Conservation (phyloP, 208 protist species). For the Wallacemonas rigidus region DNA sequence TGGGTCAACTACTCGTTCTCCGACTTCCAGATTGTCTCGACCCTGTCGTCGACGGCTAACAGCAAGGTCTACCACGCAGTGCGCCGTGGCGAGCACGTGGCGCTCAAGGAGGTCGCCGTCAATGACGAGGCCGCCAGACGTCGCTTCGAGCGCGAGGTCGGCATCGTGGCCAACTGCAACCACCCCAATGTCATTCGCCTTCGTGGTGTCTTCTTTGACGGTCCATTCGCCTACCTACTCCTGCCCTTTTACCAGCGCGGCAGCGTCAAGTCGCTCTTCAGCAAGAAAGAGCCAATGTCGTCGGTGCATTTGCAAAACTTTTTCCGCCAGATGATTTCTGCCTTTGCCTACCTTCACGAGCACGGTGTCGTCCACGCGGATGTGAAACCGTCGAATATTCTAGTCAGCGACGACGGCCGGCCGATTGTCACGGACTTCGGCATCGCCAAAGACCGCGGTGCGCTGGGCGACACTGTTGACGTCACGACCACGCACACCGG, state of each 20-base stretch:
- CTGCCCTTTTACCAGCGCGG: conserved; percentile 61
- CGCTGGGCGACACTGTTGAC: conserved; percentile 39
- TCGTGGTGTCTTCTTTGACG: conserved; percentile 79
- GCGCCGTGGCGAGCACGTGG: conserved; percentile 58
- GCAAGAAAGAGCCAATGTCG: conserved; percentile 42
- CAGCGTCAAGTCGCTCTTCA: conserved; percentile 37
- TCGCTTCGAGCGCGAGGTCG: conserved; percentile 63
- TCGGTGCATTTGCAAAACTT: conserved; percentile 60
- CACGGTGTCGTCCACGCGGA: conserved; percentile 77
- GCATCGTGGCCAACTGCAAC: conserved; percentile 51
- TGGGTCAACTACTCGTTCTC: conserved; percentile 71
- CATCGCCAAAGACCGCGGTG: conserved; percentile 53
- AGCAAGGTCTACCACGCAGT: conserved; percentile 74
- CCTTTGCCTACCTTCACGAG: conserved; percentile 73
- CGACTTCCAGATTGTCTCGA: conserved; percentile 61
- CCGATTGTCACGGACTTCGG: conserved; percentile 86
- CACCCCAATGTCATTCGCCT: conserved; percentile 76
- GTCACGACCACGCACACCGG: conserved; percentile 34
- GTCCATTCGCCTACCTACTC: conserved; percentile 67
- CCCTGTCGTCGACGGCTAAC: conserved; percentile 59
- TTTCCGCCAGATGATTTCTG: conserved; percentile 64
- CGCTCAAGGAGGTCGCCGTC: conserved; percentile 66
- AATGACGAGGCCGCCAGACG: conserved; percentile 45
- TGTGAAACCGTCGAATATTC: conserved; percentile 80
- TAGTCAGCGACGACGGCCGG: conserved; percentile 59